Conservation (phyloP, 108 stramenopile species). For the Skeletonema tropicum region DNA sequence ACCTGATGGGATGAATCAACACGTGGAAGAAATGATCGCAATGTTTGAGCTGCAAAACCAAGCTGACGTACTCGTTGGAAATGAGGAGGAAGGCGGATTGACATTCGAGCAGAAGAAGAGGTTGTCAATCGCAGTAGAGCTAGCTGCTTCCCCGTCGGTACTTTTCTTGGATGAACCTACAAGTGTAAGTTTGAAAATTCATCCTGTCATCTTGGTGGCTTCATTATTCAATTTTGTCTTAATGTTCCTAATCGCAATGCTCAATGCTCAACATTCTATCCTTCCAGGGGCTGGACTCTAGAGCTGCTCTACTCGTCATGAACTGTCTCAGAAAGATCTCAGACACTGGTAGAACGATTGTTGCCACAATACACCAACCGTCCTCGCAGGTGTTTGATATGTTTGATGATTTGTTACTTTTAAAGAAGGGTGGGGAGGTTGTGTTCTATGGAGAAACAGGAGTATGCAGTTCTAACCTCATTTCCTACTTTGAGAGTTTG, state of each 20-base stretch:
- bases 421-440: constrained; percentile 61
- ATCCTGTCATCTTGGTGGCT: too few species aligned
- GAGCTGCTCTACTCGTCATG: constrained; percentile 70
- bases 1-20: constrained; percentile 39
- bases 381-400: constrained; percentile 57
- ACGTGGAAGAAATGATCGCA: constrained; percentile 57
- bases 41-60: constrained; percentile 69
- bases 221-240: background rate
- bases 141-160: constrained; percentile 76
- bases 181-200: constrained; percentile 12
- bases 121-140: constrained; percentile 74
- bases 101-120: constrained; percentile 82
- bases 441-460: constrained; percentile 73
- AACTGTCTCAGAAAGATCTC: constrained; percentile 47
- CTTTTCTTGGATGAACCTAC: constrained; percentile 58
- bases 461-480: constrained; percentile 39
- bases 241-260: background rate
- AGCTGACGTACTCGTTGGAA: constrained; percentile 59
- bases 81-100: constrained; percentile 56
- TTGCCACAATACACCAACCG: constrained; percentile 75
- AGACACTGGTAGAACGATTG: constrained; percentile 62
- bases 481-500: constrained; percentile 54
- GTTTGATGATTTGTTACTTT: constrained; percentile 57
- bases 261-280: constrained; percentile 5
- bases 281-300: constrained; percentile 71